Percentiles rank a stretch among this genome's conserved stretches.
Conservation (phyloP, 163 green algal genomes). For the Trebouxiophyceae sp. region DNA sequence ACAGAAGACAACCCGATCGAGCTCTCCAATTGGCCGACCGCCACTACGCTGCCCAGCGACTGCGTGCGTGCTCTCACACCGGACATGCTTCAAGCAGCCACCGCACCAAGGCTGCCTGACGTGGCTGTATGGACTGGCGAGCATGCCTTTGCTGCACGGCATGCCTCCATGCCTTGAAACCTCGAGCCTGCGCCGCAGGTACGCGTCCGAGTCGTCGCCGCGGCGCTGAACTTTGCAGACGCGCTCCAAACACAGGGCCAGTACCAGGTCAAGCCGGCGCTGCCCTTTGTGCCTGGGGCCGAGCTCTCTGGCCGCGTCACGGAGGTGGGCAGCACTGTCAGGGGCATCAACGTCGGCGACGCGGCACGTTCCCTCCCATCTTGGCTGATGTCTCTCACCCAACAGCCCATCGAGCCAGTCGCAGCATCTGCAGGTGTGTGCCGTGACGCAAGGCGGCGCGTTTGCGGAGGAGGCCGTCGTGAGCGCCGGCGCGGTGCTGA, state of each 20-base stretch:
- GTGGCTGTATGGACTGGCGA: background rate
- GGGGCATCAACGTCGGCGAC: conserved; percentile 51
- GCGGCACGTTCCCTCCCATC: conserved; percentile 31
- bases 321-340: conserved; percentile 54
- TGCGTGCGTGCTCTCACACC: too few species aligned
- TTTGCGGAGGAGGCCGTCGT: conserved; percentile 68
- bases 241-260: conserved; percentile 56
- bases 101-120: background rate
- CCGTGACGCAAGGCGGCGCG: conserved; percentile 43
- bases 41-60: too few species aligned
- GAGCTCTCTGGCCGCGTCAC: conserved; percentile 69
- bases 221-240: conserved; percentile 70
- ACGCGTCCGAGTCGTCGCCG: conserved; percentile 39
- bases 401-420: background rate
- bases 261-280: conserved; percentile 76
- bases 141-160: background rate
- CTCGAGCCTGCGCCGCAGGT: conserved; percentile 19
- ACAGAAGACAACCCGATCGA: conserved; percentile 1
- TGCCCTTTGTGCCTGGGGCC: conserved; percentile 77
- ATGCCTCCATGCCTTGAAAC: background rate
- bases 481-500: conserved; percentile 18
- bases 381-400: background rate
- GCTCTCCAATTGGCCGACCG: too few species aligned
- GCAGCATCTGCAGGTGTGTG: conserved; percentile 43
- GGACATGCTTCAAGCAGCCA: too few species aligned